These are phyloP conservation scores for Hypomontagnella monticulosa DNA, from an alignment of 495 filamentous ascomycete genomes.

Conservation along the genomic window DNA sequence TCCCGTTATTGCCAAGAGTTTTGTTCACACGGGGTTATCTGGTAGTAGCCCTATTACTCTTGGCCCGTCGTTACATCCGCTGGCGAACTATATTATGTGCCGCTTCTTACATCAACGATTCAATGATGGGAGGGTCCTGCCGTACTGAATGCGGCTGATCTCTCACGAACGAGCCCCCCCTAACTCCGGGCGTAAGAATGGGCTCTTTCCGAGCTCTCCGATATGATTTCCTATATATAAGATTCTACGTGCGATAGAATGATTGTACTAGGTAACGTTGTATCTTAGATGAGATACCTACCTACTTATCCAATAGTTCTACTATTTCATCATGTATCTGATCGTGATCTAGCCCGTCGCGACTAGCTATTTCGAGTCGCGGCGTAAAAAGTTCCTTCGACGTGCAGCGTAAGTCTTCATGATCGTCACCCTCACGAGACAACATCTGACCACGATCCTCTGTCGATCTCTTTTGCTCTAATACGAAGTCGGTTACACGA, in stretches of 20 bases:
- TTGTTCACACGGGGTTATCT: neutral
- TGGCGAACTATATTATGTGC: neutral
- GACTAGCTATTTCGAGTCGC: slow-evolving; percentile 2
- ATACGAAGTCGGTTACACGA: neutral
- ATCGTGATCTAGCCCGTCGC: neutral
- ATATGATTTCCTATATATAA: too few relatives aligned
- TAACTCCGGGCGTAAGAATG: too few relatives aligned
- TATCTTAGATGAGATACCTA: too few relatives aligned
- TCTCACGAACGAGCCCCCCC: too few relatives aligned
- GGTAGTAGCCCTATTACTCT: neutral
- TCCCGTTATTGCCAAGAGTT: slow-evolving; percentile 36
- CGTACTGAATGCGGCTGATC: too few relatives aligned
- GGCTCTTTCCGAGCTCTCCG: too few relatives aligned
- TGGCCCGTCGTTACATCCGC: neutral
- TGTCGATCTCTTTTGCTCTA: slow-evolving; percentile 4
- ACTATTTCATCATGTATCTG: too few relatives aligned
- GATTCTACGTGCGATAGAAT: too few relatives aligned
- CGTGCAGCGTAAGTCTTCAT: neutral
- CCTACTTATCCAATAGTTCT: too few relatives aligned
- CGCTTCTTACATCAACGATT: neutral
- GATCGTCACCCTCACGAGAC: slow-evolving; percentile 15
- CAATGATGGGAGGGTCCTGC: neutral
- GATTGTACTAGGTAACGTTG: too few relatives aligned
- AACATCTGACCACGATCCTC: slow-evolving; percentile 10
- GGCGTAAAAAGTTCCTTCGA: neutral